Percentiles rank a stretch among this genome's conserved stretches.
These are phyloP conservation scores for Cryptococcus hybrid DNA, from an alignment of 1,284 basidiomycete species.

Conservation along the genomic window DNA sequence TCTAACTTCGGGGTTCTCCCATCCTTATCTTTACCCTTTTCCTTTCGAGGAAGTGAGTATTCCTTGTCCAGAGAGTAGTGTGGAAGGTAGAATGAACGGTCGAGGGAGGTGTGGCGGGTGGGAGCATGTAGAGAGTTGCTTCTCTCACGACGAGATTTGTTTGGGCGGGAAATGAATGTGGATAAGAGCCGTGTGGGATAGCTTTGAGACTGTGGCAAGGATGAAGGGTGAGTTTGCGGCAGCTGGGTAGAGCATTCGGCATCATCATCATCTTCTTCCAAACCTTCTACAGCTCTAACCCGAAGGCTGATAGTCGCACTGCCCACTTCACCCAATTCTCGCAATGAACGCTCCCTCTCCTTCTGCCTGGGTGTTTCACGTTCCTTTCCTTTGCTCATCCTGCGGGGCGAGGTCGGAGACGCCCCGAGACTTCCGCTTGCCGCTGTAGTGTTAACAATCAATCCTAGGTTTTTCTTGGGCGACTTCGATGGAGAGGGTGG, in stretches of 20 bases:
- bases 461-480: slow-evolving; percentile 7
- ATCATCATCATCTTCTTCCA: slow-evolving; percentile 18
- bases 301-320: slow-evolving; percentile 34
- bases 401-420: slow-evolving; percentile 2
- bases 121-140: slow-evolving; percentile 33
- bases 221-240: neutral
- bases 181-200: slow-evolving; percentile 1
- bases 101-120: slow-evolving; percentile 6
- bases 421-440: neutral
- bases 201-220: neutral
- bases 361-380: slow-evolving; percentile 3
- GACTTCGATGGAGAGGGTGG: slow-evolving; percentile 10
- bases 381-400: slow-evolving; percentile 13
- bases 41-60: slow-evolving; percentile 32
- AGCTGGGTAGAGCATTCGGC: neutral
- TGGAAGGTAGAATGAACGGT: slow-evolving; percentile 35
- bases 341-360: slow-evolving; percentile 2
- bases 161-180: neutral
- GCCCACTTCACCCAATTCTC: slow-evolving; percentile 18
- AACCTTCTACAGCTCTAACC: slow-evolving; percentile 13
- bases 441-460: neutral
- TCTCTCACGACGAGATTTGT: slow-evolving; percentile 14
- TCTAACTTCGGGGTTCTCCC: slow-evolving; percentile 28
- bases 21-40: neutral
- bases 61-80: slow-evolving; percentile 49